Evolutionary conservation across 441 rosid genomes (phyloP).

Genomic region (Eruca vesicaria): DNA sequence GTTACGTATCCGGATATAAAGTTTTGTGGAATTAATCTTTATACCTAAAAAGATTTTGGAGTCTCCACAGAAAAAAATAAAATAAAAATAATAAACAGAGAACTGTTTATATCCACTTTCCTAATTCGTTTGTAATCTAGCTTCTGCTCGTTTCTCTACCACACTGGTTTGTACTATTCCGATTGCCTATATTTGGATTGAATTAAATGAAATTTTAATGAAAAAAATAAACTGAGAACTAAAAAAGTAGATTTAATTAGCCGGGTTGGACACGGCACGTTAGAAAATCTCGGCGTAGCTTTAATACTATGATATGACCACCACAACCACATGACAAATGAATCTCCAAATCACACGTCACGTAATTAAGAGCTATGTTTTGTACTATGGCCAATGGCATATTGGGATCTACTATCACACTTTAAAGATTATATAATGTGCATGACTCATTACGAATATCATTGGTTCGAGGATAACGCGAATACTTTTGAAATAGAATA

Average conservation of each 20-base stretch:
- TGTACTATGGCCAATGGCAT: background rate
- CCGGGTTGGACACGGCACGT: conserved; percentile 27
- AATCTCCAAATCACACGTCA: background rate
- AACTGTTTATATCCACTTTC: no score
- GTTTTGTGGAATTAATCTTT: no score
- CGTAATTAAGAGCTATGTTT: conserved; percentile 9
- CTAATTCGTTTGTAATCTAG: no score
- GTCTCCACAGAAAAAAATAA: no score
- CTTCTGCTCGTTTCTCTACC: no score
- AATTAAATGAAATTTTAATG: no score
- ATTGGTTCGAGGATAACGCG: background rate
- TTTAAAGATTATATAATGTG: background rate
- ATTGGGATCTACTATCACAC: background rate
- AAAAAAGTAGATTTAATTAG: background rate
- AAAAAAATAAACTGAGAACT: no score
- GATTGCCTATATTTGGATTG: no score
- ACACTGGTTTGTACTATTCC: no score
- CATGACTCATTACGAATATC: conserved; percentile 7
- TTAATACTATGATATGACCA: conserved; percentile 12
- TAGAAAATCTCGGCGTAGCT: background rate
- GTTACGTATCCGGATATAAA: no score
- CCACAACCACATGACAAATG: conserved; percentile 9
- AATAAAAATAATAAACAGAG: no score
- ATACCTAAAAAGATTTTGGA: no score
- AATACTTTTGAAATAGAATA: conserved; percentile 12